These are phyloP conservation scores for Penicillium coffeae DNA, from an alignment of 495 filamentous ascomycete species.

Conservation along the genomic window DNA sequence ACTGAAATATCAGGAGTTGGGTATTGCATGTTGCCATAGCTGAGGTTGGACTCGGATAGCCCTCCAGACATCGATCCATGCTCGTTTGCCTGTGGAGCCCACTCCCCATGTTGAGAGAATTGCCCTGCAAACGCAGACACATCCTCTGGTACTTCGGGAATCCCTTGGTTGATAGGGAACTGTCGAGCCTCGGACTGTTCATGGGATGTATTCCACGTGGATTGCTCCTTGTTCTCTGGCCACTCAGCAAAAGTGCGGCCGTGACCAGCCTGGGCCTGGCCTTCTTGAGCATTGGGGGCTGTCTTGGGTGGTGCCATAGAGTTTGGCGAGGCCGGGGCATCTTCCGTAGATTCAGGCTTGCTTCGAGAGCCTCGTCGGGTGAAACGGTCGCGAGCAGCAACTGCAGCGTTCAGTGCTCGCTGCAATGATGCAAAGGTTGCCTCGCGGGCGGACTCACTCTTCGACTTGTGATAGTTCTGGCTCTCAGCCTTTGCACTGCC, in stretches of 20 bases:
- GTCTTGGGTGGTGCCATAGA: conserved; percentile 27
- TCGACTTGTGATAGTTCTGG: conserved; percentile 38
- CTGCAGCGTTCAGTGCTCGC: conserved; percentile 42
- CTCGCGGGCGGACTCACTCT: conserved; percentile 41
- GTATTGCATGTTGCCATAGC: conserved; percentile 35
- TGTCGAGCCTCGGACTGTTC: conserved; percentile 18
- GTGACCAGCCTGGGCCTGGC: conserved; percentile 11
- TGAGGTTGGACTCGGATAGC: conserved; percentile 21
- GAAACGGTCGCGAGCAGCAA: conserved; percentile 38
- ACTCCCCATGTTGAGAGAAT: conserved; percentile 25
- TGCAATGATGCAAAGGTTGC: conserved; percentile 46
- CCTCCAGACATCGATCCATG: conserved; percentile 19
- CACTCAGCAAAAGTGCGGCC: conserved; percentile 31
- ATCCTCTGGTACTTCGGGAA: conserved; percentile 20
- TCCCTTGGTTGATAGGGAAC: conserved; percentile 21
- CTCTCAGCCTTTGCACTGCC: conserved; percentile 20
- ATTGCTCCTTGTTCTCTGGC: conserved; percentile 28
- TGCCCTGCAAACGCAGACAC: conserved; percentile 18
- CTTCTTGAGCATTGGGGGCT: conserved; percentile 6
- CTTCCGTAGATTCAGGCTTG: conserved; percentile 18
- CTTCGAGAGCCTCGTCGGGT: conserved; percentile 17
- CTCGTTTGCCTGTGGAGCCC: conserved; percentile 24
- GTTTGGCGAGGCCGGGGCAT: conserved; percentile 30
- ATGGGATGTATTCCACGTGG: conserved; percentile 34
- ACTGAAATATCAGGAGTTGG: conserved; percentile 29